phyloP scores from a whole-genome alignment of 768 basidiomycete genomes.

The Dioszegia aurantiaca region DNA sequence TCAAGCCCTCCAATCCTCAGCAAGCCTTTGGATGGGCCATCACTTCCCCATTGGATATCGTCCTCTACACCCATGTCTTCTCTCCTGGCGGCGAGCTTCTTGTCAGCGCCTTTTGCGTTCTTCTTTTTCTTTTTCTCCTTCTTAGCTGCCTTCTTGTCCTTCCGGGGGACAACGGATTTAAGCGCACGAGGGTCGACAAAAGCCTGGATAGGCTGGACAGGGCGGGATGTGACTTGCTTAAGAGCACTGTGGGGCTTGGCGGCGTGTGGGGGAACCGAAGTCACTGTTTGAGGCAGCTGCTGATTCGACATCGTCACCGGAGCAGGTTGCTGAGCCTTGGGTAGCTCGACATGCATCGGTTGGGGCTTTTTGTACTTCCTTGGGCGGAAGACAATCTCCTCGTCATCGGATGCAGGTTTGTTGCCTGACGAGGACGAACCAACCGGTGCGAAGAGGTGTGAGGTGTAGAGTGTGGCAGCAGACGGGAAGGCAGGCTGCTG shows the following conservation, averaged over 20 bases:
- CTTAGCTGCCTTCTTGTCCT: conserved; percentile 36
- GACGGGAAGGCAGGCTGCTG: conserved; percentile 1
- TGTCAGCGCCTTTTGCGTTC: conserved; percentile 15
- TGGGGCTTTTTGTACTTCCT: conserved; percentile 38
- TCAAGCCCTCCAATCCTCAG: conserved; percentile 9
- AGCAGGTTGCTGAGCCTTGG: not conserved
- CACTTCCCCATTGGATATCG: conserved; percentile 52
- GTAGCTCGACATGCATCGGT: conserved; percentile 31
- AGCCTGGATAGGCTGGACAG: not conserved
- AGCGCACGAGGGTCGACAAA: conserved; percentile 25
- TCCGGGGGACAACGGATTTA: conserved; percentile 11
- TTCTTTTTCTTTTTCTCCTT: conserved; percentile 31
- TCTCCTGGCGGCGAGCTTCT: not conserved
- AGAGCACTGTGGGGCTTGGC: too few species aligned
- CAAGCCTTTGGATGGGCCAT: conserved; percentile 37
- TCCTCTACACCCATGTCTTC: conserved; percentile 32
- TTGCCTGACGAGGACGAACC: not conserved
- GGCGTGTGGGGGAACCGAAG: too few species aligned
- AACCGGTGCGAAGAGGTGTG: conserved; percentile 12
- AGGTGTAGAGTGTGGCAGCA: not conserved
- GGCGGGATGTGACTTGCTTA: too few species aligned
- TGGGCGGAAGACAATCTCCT: conserved; percentile 46
- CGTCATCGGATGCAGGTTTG: conserved; percentile 33
- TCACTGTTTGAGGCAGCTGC: too few species aligned
- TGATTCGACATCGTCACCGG: not conserved